Base-by-base conservation (phyloP, 2,329 filamentous ascomycete genomes). In the Aspergillus tanneri region DNA sequence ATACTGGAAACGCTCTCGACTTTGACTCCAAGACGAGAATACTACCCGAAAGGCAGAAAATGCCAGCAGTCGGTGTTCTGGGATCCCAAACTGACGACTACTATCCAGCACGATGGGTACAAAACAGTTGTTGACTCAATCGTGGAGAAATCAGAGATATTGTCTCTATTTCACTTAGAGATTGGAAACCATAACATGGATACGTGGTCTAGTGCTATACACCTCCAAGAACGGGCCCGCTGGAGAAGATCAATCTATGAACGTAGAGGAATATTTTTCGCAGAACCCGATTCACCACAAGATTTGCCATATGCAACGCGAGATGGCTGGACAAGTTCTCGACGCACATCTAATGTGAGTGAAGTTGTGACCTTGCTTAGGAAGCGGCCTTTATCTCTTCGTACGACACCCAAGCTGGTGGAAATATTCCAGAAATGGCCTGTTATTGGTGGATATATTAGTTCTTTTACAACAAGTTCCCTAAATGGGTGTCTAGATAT, bases 21-120 rank as follows among this genome's bases (percentile, higher is more conserved):
- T 3, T 49, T 77, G 0, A 66, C 70, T 0, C 73, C 74, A 0
- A 38, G 34, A 3, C 63, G 74, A 25, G 49, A 49, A 0, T 80
- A 71, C 47, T 80, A 81, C 53, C 77, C 78, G 0, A 38, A 43
- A 3, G 44, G 74, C 4, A 38, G 65, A 10, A 68, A 59, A 30
- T 56, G 61, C 0, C 75, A 79, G 69, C 77, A 81, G 52, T 54
- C 45, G 2, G 64, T 76, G 0, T 12, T 11, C 0, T 81, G 78
- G 77, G 55, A 76, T 40, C 2, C 49, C 0, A 5, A 62, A 0
- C 54, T 80, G 0, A 65, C 72, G 1, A 56, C 57, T 5, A 53
- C 67, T 0, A 70, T 74, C 3, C 75, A 79, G 47, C 65, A 76
- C 47, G 70, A 73, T 37, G 55, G 42, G 2, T 63, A 61, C 27